Percentiles rank a stretch among this genome's conserved stretches.
phyloP scores from a whole-genome alignment of 2,329 filamentous ascomycete species.

The Sporothrix protearum region DNA sequence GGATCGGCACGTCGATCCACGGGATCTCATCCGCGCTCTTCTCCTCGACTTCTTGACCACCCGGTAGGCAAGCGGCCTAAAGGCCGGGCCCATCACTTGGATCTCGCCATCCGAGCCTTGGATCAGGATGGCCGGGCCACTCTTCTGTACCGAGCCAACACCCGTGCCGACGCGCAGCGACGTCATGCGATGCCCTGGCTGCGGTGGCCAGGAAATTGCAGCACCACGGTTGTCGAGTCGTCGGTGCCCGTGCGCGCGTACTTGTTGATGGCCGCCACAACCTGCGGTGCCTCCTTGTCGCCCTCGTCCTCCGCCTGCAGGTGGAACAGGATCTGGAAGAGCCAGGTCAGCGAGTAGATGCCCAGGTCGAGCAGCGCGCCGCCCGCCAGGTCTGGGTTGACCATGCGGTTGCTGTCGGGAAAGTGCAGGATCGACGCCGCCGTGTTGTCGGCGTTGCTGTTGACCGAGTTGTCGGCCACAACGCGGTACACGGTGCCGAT shows the following conservation, averaged over 20 bases:
- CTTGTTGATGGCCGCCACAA: conserved; percentile 66
- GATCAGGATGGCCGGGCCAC: conserved; percentile 67
- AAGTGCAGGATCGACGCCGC: conserved; percentile 45
- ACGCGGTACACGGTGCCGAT: conserved; percentile 62
- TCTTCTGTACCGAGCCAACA: conserved; percentile 50
- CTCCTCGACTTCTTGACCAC: conserved; percentile 52
- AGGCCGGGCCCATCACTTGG: conserved; percentile 70
- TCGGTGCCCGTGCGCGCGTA: conserved; percentile 68
- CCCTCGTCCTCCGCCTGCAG: conserved; percentile 51
- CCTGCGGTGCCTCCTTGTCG: conserved; percentile 64
- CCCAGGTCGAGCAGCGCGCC: conserved; percentile 81
- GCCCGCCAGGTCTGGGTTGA: conserved; percentile 78
- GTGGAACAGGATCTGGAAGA: conserved; percentile 85
- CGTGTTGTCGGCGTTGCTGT: conserved; percentile 52
- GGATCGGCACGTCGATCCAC: conserved; percentile 52
- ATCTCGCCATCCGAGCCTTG: conserved; percentile 80
- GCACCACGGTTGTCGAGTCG: conserved; percentile 72
- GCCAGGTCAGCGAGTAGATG: conserved; percentile 85
- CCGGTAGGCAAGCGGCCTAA: conserved; percentile 62
- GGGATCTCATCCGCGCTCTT: conserved; percentile 36
- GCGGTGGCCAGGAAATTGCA: conserved; percentile 67
- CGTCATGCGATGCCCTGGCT: conserved; percentile 69
- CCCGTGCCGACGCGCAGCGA: conserved; percentile 60
- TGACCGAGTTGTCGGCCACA: conserved; percentile 59
- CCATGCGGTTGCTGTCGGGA: conserved; percentile 66